Base-by-base conservation (phyloP, 2,329 filamentous ascomycete species). In the Cladosporium sp. region DNA sequence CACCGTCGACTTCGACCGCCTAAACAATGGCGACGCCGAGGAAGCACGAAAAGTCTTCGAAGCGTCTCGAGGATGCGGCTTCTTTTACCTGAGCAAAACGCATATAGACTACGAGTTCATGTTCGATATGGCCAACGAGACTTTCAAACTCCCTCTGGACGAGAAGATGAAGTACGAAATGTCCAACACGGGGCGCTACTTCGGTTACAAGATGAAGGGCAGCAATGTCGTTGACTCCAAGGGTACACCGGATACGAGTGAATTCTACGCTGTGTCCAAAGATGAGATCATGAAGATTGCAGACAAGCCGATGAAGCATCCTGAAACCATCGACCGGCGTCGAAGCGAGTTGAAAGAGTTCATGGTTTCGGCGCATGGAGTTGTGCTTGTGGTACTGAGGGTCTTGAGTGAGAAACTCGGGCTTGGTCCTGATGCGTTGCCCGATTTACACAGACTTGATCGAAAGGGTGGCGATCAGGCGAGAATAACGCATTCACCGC, bases 151-250 rank as follows among this genome's bases (percentile, higher is more conserved):
- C 46, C 21, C 46, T 26, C 46, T 26, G 8, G 21, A 50, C 7
- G 10, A 50, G 46, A 50, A 50, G 46, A 50, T 50, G 21, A 50
- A 50, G 21, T 50, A 50, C 46, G 46, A 50, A 50, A 50, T 50
- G 21, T 50, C 46, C 46, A 12, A 50, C 21, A 50, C 21, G 21
- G 46, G 21, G 46, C 21, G 21, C 21, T 50, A 50, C 21, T 50
- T 50, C 21, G 21, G 46, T 11, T 50, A 50, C 21, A 50, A 26
- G 10, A 50, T 50, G 21, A 50, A 50, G 46, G 21, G 46, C 21
- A 50, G 46, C n/a, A 50, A 50, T 26, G 21, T 50, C 21, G 8
- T 50, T 50, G 21, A 50, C 46, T 50, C n/a, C 7, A 50, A 50
- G 21, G 21, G 21, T 50, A 50, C 21, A 14, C 21, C 21, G 21